Evolutionary conservation across 495 filamentous ascomycete genomes (phyloP), one percentile per base, ranked within the genome.

Genomic region (Neohortaea acidophila): DNA sequence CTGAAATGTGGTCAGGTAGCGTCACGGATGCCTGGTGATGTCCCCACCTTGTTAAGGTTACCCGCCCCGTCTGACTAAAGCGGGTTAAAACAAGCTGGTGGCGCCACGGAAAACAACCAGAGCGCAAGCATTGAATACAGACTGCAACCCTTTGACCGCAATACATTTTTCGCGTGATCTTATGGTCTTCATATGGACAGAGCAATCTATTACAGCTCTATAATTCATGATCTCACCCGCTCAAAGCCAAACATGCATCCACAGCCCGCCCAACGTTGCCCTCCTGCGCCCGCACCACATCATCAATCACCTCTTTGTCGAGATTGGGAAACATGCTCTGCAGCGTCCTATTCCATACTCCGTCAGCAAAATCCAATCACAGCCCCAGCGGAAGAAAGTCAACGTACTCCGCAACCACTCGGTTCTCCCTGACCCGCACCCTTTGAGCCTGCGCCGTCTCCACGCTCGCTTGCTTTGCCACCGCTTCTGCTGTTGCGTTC

Each of bases 261-360:
- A 94, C 85, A 3, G 85, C 85, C 26, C 84, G 64, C 18, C 84
- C 84, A 47, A 94, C 82, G 59, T 84, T 73, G 49, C 86, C 86
- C 56, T 93, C 75, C 59, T 94, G 91, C 61, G 81, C 70, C 57
- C 83, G 72, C 15, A 93, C 84, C 38, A 94, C 86, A 62, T 94
- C 86, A 46, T 84, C 83, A 53, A 94, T 93, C 22, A 94, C 69
- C 19, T 94, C 86, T 52, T 72, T 69, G 55, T 94, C 86, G 19
- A 94, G 62, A 54, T 84, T 79, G 6, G 86, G 86, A 52, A 94
- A 94, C 85, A 94, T 93, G 34, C 81, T 77, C 14, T 79, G 75
- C 28, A 94, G 61, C 12, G 83, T 92, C 52, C 63, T 66, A 27
- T 10, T 13, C 19, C 15, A 35, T n/a, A 32, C 3, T 30, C 32